Percentiles rank a stretch among this genome's conserved stretches.
These are phyloP conservation scores for Laburnicola sp. DNA, from an alignment of 2,329 filamentous ascomycete genomes.

Conservation along the genomic window DNA sequence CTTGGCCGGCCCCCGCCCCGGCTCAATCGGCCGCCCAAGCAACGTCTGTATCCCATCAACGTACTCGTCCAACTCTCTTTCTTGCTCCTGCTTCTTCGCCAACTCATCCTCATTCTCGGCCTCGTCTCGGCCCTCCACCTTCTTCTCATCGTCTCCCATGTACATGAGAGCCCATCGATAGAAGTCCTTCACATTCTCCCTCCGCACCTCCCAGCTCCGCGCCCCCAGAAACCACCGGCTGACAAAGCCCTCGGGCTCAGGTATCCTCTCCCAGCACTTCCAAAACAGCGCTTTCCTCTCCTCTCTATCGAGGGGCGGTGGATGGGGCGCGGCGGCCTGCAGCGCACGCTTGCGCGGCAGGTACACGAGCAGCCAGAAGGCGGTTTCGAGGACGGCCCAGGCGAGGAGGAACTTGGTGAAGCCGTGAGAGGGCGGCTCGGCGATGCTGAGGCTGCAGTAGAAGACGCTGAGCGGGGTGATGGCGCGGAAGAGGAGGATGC, in stretches of 20 bases:
- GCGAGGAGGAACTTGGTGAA: slow-evolving; percentile 44
- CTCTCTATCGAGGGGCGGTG: slow-evolving; percentile 48
- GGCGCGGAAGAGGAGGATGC: slow-evolving; percentile 54
- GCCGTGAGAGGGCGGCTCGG: slow-evolving; percentile 37
- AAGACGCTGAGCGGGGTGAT: slow-evolving; percentile 56
- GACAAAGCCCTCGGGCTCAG: slow-evolving; percentile 61
- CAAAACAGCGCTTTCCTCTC: slow-evolving; percentile 61
- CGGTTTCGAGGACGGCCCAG: slow-evolving; percentile 55
- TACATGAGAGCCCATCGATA: slow-evolving; percentile 70
- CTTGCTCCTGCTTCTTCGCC: slow-evolving; percentile 27
- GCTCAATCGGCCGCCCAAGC: slow-evolving; percentile 55
- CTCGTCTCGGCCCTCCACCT: slow-evolving; percentile 16
- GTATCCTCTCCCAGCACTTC: slow-evolving; percentile 58
- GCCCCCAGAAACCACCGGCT: slow-evolving; percentile 69
- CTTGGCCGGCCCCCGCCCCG: slow-evolving; percentile 60
- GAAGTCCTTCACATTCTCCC: slow-evolving; percentile 71
- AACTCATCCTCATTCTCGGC: slow-evolving; percentile 20
- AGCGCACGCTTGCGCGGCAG: slow-evolving; percentile 57
- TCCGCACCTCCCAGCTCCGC: slow-evolving; percentile 58
- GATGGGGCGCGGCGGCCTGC: slow-evolving; percentile 57
- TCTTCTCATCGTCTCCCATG: slow-evolving; percentile 45
- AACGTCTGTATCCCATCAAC: slow-evolving; percentile 57
- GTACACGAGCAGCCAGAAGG: slow-evolving; percentile 60
- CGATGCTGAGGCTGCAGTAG: slow-evolving; percentile 47
- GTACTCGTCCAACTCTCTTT: slow-evolving; percentile 61